phyloP scores from a whole-genome alignment of 2,329 filamentous ascomycete genomes.

The Cladosporium cucumerinum region DNA sequence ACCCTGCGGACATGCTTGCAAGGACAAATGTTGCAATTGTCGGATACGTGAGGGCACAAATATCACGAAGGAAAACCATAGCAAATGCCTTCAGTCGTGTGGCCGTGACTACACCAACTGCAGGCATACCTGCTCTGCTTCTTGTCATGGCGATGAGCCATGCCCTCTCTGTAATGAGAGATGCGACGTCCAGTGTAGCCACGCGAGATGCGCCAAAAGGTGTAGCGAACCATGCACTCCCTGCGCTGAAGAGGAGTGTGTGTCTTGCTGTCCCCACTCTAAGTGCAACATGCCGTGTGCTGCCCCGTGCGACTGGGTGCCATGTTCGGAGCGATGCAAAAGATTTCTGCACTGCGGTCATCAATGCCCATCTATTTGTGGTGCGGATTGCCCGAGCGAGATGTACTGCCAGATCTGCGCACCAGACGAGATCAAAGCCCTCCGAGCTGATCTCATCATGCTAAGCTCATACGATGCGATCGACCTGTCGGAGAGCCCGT shows the following conservation, averaged over 20 bases:
- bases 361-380: conserved; percentile 62
- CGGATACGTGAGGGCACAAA: conserved; percentile 33
- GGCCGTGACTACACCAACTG: conserved; percentile 53
- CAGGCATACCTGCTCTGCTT: conserved; percentile 50
- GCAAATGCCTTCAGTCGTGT: conserved; percentile 49
- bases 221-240: conserved; percentile 62
- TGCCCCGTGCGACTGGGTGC: conserved; percentile 64
- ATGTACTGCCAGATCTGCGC: conserved; percentile 58
- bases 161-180: conserved; percentile 49
- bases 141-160: conserved; percentile 51
- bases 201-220: conserved; percentile 53
- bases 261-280: conserved; percentile 55
- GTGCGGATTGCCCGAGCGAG: conserved; percentile 56
- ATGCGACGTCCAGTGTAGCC: conserved; percentile 57
- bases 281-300: conserved; percentile 57
- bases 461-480: conserved; percentile 55
- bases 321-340: conserved; percentile 60
- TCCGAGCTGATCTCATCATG: conserved; percentile 56
- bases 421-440: conserved; percentile 42
- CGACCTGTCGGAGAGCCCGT: conserved; percentile 58
- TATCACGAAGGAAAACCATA: conserved; percentile 42
- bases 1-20: conserved; percentile 59
- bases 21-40: conserved; percentile 50
- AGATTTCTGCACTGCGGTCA: conserved; percentile 57
- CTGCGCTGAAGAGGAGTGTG: conserved; percentile 55